Evolutionary conservation across 1,284 basidiomycete species (phyloP).

Genomic region (Ustilago nuda): DNA sequence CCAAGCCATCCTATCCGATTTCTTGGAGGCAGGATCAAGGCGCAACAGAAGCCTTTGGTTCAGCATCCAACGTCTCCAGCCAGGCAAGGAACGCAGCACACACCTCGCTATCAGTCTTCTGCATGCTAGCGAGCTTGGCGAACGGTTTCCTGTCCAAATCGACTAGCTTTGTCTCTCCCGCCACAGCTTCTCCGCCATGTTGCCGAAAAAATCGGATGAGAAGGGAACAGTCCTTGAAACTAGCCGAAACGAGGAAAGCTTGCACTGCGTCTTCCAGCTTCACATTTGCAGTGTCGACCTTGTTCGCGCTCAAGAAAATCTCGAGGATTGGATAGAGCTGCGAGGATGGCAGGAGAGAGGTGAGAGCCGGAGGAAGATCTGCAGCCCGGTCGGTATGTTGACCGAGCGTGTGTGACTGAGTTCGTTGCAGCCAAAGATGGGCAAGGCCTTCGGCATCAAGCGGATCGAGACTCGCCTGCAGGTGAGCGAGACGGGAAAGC

Average conservation of each 20-base stretch:
- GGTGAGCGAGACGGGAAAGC: constrained; percentile 74
- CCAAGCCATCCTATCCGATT: not conserved
- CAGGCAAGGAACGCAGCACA: constrained; percentile 28
- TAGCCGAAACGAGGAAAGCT: constrained; percentile 84
- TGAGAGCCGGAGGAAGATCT: constrained; percentile 10
- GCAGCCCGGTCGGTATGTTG: not conserved
- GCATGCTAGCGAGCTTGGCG: constrained; percentile 78
- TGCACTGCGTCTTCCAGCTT: constrained; percentile 25
- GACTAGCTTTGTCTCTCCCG: constrained; percentile 68
- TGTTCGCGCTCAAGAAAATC: constrained; percentile 7
- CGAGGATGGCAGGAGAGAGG: constrained; percentile 4
- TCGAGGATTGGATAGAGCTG: constrained; percentile 14
- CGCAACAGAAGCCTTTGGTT: constrained; percentile 2
- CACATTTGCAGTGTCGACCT: not conserved
- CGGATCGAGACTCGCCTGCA: constrained; percentile 83
- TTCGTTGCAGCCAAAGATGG: constrained; percentile 31
- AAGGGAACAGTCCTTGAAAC: constrained; percentile 95
- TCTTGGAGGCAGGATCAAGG: not conserved
- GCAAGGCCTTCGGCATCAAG: constrained; percentile 84
- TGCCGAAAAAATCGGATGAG: constrained; percentile 73
- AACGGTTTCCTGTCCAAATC: constrained; percentile 87
- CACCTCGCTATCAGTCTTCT: constrained; percentile 75
- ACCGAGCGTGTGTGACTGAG: constrained; percentile 30
- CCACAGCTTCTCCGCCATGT: constrained; percentile 1
- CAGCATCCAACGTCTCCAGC: constrained; percentile 9